These are phyloP conservation scores for Globisporangium nagaii DNA, from an alignment of 352 stramenopile species.

Conservation along the genomic window DNA sequence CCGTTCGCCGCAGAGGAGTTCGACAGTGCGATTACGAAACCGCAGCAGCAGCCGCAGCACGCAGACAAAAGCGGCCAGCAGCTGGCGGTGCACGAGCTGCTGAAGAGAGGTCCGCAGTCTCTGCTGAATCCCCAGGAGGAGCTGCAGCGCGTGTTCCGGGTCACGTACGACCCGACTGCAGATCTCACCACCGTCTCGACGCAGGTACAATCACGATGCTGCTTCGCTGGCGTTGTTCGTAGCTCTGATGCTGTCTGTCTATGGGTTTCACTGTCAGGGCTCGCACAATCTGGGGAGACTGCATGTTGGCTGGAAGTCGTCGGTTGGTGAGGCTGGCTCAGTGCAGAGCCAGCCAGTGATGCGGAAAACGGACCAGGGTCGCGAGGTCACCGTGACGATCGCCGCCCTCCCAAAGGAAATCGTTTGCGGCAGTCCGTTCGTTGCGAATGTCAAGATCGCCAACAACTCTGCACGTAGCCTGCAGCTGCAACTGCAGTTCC, in stretches of 20 bases:
- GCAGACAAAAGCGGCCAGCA: background rate
- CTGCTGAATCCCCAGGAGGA: conserved; percentile 77
- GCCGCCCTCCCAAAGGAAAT: conserved; percentile 45
- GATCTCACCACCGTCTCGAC: conserved; percentile 24
- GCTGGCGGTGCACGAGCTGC: conserved; percentile 10
- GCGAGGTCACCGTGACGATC: conserved; percentile 43
- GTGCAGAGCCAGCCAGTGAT: conserved; percentile 79
- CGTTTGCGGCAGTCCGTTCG: conserved; percentile 44
- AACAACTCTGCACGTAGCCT: conserved; percentile 64
- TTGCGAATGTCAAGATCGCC: conserved; percentile 39
- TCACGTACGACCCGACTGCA: conserved; percentile 33
- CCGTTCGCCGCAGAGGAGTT: conserved; percentile 50
- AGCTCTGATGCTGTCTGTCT: background rate
- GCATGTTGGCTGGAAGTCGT: conserved; percentile 80
- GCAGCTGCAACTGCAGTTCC: conserved; percentile 75
- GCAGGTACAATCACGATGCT: conserved; percentile 17
- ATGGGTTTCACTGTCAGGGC: conserved; percentile 13
- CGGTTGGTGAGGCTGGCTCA: conserved; percentile 71
- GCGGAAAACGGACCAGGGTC: conserved; percentile 35
- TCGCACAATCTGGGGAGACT: conserved; percentile 68
- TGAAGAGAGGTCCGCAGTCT: conserved; percentile 39
- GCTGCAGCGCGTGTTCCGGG: conserved; percentile 68
- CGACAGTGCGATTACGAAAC: conserved; percentile 17
- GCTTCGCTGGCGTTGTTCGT: background rate
- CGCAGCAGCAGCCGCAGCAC: conserved; percentile 1